Conservation (phyloP, 495 filamentous ascomycete species). For the Lasiosphaeriaceae sp. region DNA sequence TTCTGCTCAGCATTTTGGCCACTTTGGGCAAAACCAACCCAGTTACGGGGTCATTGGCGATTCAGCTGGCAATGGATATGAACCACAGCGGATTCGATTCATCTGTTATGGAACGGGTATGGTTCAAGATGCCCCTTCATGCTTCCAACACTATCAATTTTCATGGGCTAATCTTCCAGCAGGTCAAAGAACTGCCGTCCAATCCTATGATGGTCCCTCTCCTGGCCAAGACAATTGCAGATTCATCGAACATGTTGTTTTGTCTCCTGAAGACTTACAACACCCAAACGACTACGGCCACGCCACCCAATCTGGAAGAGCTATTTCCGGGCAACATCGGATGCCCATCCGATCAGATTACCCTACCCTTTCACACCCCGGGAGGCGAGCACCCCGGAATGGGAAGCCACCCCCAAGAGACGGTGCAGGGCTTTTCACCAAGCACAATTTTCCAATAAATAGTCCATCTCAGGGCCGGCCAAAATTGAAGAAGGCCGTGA, state of each 20-base stretch:
- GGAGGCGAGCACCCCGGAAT: background rate
- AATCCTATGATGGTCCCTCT: background rate
- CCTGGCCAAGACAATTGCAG: background rate
- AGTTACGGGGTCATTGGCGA: constrained; percentile 4
- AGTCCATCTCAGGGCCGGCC: no score
- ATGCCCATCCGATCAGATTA: background rate
- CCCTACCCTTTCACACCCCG: background rate
- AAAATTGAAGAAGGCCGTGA: no score
- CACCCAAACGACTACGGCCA: background rate
- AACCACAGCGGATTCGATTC: constrained; percentile 5
- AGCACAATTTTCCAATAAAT: background rate
- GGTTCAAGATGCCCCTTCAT: background rate
- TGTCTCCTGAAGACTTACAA: background rate
- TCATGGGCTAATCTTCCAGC: background rate
- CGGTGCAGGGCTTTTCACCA: background rate
- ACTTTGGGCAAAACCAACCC: background rate
- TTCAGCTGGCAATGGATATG: constrained; percentile 12
- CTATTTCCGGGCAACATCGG: background rate
- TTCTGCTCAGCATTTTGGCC: constrained; percentile 2
- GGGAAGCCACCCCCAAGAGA: background rate
- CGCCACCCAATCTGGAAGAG: background rate
- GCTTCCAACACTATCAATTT: background rate
- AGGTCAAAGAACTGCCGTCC: background rate
- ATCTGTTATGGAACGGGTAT: background rate
- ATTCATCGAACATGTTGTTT: constrained; percentile 5